Evolutionary conservation across 306 rosid species (phyloP).

Genomic region (Purshia tridentata): DNA sequence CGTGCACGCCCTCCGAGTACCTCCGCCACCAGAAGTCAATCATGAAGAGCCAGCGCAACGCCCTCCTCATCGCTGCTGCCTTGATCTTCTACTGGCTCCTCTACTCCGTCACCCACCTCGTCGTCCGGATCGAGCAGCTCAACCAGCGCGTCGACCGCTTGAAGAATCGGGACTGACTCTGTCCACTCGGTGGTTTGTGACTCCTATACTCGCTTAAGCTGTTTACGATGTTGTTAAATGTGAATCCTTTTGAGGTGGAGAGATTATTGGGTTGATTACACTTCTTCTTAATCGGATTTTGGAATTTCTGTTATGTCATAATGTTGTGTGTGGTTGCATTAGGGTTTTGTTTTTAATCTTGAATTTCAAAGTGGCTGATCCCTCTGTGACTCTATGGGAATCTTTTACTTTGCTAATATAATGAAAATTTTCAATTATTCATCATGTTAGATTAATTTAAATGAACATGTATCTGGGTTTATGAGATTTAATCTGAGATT

Average conservation of each 20-base stretch:
- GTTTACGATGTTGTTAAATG: neutral
- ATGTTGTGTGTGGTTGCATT: neutral
- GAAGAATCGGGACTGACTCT: constrained; percentile 70
- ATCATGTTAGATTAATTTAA: neutral
- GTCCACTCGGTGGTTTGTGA: neutral
- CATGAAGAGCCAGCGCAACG: constrained; percentile 99
- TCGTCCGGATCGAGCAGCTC: constrained; percentile 70
- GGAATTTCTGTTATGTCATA: neutral
- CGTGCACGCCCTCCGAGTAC: constrained; percentile 76
- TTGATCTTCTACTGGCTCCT: constrained; percentile 89
- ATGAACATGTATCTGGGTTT: neutral
- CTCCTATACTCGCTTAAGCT: neutral
- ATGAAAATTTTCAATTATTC: neutral
- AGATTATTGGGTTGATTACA: neutral
- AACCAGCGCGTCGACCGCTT: constrained; percentile 83
- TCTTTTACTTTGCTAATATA: neutral
- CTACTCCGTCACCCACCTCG: constrained; percentile 83
- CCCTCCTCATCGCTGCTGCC: constrained; percentile 84
- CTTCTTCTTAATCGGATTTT: neutral
- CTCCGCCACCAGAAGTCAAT: constrained; percentile 96
- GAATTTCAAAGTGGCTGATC: neutral
- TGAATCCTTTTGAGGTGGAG: neutral
- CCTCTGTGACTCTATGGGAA: neutral
- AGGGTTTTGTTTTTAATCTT: neutral
- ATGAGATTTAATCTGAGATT: neutral